Evolutionary conservation across 305 asterid genomes (phyloP).

Genomic region (Ilex paraguariensis): DNA sequence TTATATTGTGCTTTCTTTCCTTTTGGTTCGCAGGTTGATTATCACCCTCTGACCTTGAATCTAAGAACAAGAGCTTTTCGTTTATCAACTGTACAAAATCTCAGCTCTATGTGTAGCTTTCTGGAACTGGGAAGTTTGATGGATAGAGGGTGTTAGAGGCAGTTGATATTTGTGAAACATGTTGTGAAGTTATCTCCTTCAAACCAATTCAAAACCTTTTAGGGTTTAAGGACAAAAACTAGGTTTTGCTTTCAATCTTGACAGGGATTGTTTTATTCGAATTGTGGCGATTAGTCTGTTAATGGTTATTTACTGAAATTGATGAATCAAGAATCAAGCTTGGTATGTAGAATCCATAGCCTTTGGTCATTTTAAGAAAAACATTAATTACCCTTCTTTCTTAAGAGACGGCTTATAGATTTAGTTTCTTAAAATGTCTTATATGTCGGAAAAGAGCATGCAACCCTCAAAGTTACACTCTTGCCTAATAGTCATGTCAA

Average conservation of each 20-base stretch:
- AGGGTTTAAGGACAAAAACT: slow-evolving; percentile 3
- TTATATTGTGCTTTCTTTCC: not conserved
- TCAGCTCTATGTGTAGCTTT: not conserved
- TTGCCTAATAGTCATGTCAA: slow-evolving; percentile 46
- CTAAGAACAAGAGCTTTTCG: not conserved
- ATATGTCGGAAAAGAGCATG: slow-evolving; percentile 45
- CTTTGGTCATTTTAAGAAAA: slow-evolving; percentile 1
- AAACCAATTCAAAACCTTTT: not conserved
- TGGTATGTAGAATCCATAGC: slow-evolving; percentile 7
- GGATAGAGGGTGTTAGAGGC: slow-evolving; percentile 14
- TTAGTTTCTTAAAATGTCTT: slow-evolving; percentile 25
- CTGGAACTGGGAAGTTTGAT: not conserved
- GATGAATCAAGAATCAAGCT: not conserved
- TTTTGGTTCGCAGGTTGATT: slow-evolving; percentile 20
- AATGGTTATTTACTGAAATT: slow-evolving; percentile 8
- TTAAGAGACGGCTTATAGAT: not conserved
- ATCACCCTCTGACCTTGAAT: not conserved
- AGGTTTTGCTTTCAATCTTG: slow-evolving; percentile 14
- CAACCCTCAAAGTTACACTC: slow-evolving; percentile 48
- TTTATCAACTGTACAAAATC: not conserved
- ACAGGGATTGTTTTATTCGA: not conserved
- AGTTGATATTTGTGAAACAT: slow-evolving; percentile 11
- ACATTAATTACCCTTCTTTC: not conserved
- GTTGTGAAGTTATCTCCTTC: not conserved
- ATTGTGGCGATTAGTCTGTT: not conserved